These are phyloP conservation scores for Globisporangium paddicum DNA, from an alignment of 352 stramenopile genomes.

Conservation along the genomic window DNA sequence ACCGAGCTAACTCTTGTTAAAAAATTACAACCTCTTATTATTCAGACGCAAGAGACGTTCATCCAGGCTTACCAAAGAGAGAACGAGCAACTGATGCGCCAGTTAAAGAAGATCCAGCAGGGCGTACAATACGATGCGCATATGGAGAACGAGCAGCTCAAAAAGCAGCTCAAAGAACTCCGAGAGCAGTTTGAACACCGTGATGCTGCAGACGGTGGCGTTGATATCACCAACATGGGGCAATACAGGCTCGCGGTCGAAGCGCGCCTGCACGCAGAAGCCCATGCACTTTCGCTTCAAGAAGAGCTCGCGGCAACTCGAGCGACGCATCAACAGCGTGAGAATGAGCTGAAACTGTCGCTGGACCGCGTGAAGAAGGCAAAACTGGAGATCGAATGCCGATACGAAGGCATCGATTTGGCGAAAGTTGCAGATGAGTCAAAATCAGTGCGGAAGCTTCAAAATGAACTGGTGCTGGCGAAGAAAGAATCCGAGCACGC, in stretches of 20 bases:
- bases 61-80: constrained; percentile 80
- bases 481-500: constrained; percentile 51
- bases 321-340: constrained; percentile 34
- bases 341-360: constrained; percentile 69
- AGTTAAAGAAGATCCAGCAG: constrained; percentile 60
- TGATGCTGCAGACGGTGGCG: constrained; percentile 1
- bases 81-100: constrained; percentile 79
- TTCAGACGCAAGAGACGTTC: constrained; percentile 60
- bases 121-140: constrained; percentile 68
- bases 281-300: constrained; percentile 39
- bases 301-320: constrained; percentile 46
- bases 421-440: constrained; percentile 53
- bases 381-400: constrained; percentile 73
- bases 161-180: constrained; percentile 37
- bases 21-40: background rate
- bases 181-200: constrained; percentile 23
- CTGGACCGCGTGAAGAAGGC: constrained; percentile 77
- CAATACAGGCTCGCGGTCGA: constrained; percentile 56
- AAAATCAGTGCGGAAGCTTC: constrained; percentile 36
- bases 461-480: constrained; percentile 32
- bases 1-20: background rate
- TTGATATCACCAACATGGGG: constrained; percentile 29
- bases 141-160: constrained; percentile 66
- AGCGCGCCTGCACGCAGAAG: constrained; percentile 56
- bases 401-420: constrained; percentile 69